Percentiles rank a stretch among this genome's conserved stretches.
Conservation (phyloP, 352 stramenopile genomes). For the Phytophthora pseudosyringae region DNA sequence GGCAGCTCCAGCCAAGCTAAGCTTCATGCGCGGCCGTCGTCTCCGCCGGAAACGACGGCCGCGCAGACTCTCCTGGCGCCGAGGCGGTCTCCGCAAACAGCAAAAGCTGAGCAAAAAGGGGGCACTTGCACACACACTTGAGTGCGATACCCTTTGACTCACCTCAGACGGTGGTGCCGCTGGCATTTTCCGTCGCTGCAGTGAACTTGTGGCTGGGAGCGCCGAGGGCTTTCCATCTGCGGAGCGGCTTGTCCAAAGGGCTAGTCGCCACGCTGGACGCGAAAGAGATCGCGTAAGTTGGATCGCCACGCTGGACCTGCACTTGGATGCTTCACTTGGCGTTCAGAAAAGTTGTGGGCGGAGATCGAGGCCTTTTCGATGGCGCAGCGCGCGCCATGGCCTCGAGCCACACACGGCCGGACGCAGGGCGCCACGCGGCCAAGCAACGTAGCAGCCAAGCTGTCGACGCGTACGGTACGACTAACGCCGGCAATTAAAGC, state of each 20-base stretch:
- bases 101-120: conserved; percentile 27
- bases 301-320: conserved; percentile 3
- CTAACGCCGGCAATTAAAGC: conserved; percentile 1
- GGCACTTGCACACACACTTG: conserved; percentile 21
- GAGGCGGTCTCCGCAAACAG: conserved; percentile 9
- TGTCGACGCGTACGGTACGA: neutral
- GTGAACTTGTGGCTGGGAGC: conserved; percentile 13
- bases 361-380: conserved; percentile 13
- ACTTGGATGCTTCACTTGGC: neutral
- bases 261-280: conserved; percentile 28
- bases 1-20: neutral
- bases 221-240: conserved; percentile 18
- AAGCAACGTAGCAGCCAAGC: conserved; percentile 11
- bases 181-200: neutral
- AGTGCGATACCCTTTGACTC: conserved; percentile 33
- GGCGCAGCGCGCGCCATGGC: neutral
- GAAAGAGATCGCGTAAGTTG: conserved; percentile 15
- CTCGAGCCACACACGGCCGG: neutral
- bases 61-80: neutral
- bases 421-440: neutral
- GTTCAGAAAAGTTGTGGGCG: conserved; percentile 8
- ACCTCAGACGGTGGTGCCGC: conserved; percentile 15
- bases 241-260: conserved; percentile 3
- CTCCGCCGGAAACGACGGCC: neutral
- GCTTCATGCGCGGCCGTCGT: conserved; percentile 8